These are phyloP conservation scores for Suillus paluster DNA, from an alignment of 768 basidiomycete genomes.

Conservation along the genomic window DNA sequence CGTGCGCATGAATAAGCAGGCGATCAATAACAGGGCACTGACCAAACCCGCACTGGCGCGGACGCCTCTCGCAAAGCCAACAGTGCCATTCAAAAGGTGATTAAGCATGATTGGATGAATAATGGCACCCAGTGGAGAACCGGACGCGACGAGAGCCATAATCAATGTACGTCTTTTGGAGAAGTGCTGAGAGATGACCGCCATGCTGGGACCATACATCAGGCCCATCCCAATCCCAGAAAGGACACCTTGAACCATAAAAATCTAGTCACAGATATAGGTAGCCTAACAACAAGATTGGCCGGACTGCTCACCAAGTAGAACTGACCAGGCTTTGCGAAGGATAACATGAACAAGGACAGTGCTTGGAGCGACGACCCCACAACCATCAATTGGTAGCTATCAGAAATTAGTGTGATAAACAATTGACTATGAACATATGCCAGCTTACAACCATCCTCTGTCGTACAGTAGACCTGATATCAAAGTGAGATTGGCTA, in stretches of 20 bases:
- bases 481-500: slow-evolving; percentile 41
- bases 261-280: slow-evolving; percentile 28
- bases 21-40: slow-evolving; percentile 39
- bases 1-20: slow-evolving; percentile 43
- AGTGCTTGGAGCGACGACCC: slow-evolving; percentile 20
- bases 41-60: slow-evolving; percentile 45
- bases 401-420: slow-evolving; percentile 27
- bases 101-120: slow-evolving; percentile 68
- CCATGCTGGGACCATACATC: slow-evolving; percentile 47
- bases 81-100: slow-evolving; percentile 39
- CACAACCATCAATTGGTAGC: slow-evolving; percentile 12
- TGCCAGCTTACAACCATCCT: slow-evolving; percentile 44
- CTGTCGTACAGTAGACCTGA: slow-evolving; percentile 48
- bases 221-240: slow-evolving; percentile 48
- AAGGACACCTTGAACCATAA: slow-evolving; percentile 48
- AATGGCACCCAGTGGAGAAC: slow-evolving; percentile 57
- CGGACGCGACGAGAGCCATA: slow-evolving; percentile 50
- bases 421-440: slow-evolving; percentile 10
- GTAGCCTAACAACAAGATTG: neutral
- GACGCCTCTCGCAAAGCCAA: slow-evolving; percentile 49
- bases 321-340: slow-evolving; percentile 27
- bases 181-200: slow-evolving; percentile 51
- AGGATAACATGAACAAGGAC: slow-evolving; percentile 33
- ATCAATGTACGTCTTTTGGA: slow-evolving; percentile 42
- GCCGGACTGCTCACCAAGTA: slow-evolving; percentile 24